These are phyloP conservation scores for Lolium multiflorum DNA, from an alignment of 176 grass and related monocot genomes.

Conservation along the genomic window DNA sequence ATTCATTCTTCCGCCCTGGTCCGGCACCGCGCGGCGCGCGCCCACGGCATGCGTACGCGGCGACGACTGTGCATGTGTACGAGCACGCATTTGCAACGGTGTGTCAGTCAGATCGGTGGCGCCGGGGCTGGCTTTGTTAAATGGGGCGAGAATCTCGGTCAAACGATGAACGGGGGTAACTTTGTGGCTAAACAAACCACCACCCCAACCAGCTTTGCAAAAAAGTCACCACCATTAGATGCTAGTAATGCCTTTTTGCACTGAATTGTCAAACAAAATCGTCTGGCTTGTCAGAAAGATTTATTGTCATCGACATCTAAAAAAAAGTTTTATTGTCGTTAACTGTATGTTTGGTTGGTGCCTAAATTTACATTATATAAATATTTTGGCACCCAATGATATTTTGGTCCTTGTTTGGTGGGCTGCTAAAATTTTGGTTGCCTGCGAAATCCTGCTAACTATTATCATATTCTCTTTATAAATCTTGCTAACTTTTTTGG, in stretches of 20 bases:
- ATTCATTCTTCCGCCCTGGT: background rate
- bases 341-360: no score
- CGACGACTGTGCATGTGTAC: background rate
- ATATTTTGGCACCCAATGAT: no score
- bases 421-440: no score
- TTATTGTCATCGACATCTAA: no score
- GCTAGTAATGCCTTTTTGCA: background rate
- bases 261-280: no score
- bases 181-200: constrained; percentile 43
- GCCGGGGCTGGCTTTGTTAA: background rate
- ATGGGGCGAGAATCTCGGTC: constrained; percentile 44
- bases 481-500: no score
- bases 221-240: constrained; percentile 27
- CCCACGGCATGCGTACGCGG: background rate
- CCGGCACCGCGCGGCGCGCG: background rate
- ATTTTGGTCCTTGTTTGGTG: no score
- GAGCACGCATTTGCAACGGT: background rate
- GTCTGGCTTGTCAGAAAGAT: no score
- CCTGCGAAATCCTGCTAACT: no score
- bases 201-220: constrained; percentile 30
- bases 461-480: no score
- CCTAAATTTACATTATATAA: no score
- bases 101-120: background rate
- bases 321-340: no score
- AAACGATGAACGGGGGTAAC: constrained; percentile 33